phyloP scores from a whole-genome alignment of 2,329 filamentous ascomycete genomes.

The Colletotrichum sidae region DNA sequence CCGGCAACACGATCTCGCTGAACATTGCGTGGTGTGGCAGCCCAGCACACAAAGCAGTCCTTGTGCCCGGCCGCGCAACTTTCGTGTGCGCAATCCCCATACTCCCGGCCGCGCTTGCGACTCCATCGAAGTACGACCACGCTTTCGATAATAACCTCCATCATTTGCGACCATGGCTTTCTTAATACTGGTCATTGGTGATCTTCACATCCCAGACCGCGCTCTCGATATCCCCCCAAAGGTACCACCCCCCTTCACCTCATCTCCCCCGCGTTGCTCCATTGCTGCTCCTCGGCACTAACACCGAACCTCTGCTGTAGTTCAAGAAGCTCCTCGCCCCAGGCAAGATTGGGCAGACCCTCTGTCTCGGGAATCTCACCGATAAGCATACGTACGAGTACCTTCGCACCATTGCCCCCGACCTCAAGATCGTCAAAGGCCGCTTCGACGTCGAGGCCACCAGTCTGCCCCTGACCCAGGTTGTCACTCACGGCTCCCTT shows the following conservation, averaged over 20 bases:
- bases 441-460: constrained; percentile 75
- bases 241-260: constrained; percentile 59
- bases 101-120: constrained; percentile 6
- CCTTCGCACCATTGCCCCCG: constrained; percentile 78
- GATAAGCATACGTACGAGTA: constrained; percentile 86
- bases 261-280: constrained; percentile 21
- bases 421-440: constrained; percentile 77
- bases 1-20: too few relatives aligned
- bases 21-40: too few relatives aligned
- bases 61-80: constrained; percentile 16
- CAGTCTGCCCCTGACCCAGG: constrained; percentile 72
- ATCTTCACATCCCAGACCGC: constrained; percentile 93
- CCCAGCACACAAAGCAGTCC: too few relatives aligned
- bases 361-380: constrained; percentile 84
- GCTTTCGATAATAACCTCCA: not conserved
- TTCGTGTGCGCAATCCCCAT: not conserved
- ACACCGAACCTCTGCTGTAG: constrained; percentile 52
- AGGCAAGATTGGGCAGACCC: constrained; percentile 84
- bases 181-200: constrained; percentile 90
- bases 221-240: constrained; percentile 92
- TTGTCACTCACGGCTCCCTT: constrained; percentile 73
- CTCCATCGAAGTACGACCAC: constrained; percentile 4
- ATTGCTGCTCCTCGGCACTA: constrained; percentile 27
- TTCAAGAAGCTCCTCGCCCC: constrained; percentile 88
- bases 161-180: constrained; percentile 77